These are phyloP conservation scores for Graphiopsis chlorocephala DNA, from an alignment of 2,329 filamentous ascomycete genomes.

Conservation along the genomic window DNA sequence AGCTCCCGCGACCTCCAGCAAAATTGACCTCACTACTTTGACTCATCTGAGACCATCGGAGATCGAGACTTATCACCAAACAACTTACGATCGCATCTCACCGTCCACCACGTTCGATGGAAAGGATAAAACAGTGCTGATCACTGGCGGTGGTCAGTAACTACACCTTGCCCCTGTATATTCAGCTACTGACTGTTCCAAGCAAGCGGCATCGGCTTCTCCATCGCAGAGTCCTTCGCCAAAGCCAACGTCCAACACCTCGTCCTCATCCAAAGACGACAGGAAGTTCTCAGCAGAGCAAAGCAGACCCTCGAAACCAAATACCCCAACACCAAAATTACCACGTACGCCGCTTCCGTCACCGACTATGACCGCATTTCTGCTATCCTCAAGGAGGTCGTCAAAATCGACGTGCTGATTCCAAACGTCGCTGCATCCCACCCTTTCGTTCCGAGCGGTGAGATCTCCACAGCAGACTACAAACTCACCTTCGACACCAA, in stretches of 20 bases:
- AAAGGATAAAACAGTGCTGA: conserved; percentile 25
- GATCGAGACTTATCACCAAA: conserved; percentile 24
- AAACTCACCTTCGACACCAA: conserved; percentile 35
- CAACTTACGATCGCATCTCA: conserved; percentile 24
- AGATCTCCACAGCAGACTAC: conserved; percentile 35
- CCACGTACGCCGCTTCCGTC: conserved; percentile 33
- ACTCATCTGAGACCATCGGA: conserved; percentile 1
- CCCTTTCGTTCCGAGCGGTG: conserved; percentile 28
- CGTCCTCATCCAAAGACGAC: conserved; percentile 25
- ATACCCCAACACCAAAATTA: conserved; percentile 32
- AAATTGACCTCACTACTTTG: neutral
- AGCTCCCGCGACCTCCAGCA: neutral
- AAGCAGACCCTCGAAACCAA: conserved; percentile 37
- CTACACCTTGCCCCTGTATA: neutral
- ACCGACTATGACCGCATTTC: conserved; percentile 24
- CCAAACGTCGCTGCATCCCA: conserved; percentile 36
- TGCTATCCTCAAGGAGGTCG: conserved; percentile 33
- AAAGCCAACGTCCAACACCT: conserved; percentile 22
- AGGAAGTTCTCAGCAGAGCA: conserved; percentile 35
- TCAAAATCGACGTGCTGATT: conserved; percentile 42
- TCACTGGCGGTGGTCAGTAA: conserved; percentile 23
- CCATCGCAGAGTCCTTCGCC: conserved; percentile 25
- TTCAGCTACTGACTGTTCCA: neutral
- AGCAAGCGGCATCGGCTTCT: conserved; percentile 25
- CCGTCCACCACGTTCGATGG: conserved; percentile 22